Conservation (phyloP, 1,139 yeast species). For the Blastobotrys petasosporus region DNA sequence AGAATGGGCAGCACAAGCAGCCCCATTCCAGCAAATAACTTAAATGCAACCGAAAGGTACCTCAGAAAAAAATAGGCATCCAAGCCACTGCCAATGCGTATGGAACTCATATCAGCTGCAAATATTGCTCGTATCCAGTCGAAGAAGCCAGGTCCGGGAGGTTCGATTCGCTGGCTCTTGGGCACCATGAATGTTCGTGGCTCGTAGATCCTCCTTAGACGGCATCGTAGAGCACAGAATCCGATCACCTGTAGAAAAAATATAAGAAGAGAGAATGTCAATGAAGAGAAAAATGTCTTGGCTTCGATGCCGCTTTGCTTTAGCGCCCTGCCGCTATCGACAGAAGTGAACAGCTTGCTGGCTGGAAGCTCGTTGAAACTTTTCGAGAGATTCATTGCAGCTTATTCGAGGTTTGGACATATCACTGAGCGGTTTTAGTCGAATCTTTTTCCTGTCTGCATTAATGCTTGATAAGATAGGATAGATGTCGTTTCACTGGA, state of each 20-base stretch:
- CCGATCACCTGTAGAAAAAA: constrained; percentile 22
- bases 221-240: constrained; percentile 25
- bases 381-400: no score
- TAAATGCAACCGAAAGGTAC: constrained; percentile 24
- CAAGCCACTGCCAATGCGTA: constrained; percentile 23
- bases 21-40: constrained; percentile 17
- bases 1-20: constrained; percentile 23
- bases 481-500: no score
- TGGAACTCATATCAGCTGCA: constrained; percentile 14
- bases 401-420: no score
- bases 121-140: constrained; percentile 24
- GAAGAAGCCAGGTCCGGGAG: constrained; percentile 18
- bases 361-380: neutral
- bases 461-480: no score
- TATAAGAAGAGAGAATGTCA: constrained; percentile 23
- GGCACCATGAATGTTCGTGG: constrained; percentile 28
- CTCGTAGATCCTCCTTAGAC: constrained; percentile 26
- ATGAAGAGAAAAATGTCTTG: constrained; percentile 25
- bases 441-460: no score
- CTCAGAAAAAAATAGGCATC: constrained; percentile 34
- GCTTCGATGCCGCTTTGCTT: constrained; percentile 24
- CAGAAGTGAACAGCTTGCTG: constrained; percentile 6
- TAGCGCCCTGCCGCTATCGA: constrained; percentile 19
- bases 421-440: no score
- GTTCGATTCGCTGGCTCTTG: constrained; percentile 14